A percentile compares a stretch with the other conserved stretches of the same genome.
Evolutionary conservation across 1,284 basidiomycete species (phyloP).

Genomic region (Fistulinella cinereoalba): DNA sequence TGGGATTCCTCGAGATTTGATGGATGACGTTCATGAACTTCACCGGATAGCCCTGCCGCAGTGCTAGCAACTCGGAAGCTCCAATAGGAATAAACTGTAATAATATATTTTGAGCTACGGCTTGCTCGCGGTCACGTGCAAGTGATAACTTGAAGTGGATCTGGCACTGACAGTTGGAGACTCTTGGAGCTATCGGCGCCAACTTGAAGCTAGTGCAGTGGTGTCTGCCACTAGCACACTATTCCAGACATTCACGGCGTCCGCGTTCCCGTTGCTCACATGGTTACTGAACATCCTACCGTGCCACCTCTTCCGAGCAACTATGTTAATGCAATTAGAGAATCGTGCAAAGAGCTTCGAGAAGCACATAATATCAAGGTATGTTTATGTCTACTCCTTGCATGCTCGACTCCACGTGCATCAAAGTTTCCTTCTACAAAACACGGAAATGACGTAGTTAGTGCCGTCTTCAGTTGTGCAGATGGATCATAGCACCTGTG

Average conservation of each 20-base stretch:
- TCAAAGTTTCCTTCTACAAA: constrained; percentile 3
- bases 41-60: too few species aligned
- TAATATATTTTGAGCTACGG: neutral
- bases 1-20: constrained; percentile 12
- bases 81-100: too few species aligned
- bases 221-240: too few species aligned
- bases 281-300: constrained; percentile 15
- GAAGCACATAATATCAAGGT: constrained; percentile 44
- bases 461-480: too few species aligned
- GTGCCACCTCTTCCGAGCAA: constrained; percentile 39
- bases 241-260: neutral
- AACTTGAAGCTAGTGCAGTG: too few species aligned
- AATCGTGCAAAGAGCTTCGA: constrained; percentile 48
- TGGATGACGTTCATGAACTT: constrained; percentile 18
- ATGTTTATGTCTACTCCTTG: constrained; percentile 19
- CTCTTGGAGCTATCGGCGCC: too few species aligned
- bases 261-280: constrained; percentile 2
- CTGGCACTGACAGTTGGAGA: too few species aligned
- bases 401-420: neutral
- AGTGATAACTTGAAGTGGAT: too few species aligned
- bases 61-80: too few species aligned
- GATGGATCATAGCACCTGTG: too few species aligned
- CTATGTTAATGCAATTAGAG: constrained; percentile 50
- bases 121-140: constrained; percentile 24
- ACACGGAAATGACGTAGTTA: neutral